phyloP scores from a whole-genome alignment of 1,284 basidiomycete species.

The Ganoderma leucocontextum region DNA sequence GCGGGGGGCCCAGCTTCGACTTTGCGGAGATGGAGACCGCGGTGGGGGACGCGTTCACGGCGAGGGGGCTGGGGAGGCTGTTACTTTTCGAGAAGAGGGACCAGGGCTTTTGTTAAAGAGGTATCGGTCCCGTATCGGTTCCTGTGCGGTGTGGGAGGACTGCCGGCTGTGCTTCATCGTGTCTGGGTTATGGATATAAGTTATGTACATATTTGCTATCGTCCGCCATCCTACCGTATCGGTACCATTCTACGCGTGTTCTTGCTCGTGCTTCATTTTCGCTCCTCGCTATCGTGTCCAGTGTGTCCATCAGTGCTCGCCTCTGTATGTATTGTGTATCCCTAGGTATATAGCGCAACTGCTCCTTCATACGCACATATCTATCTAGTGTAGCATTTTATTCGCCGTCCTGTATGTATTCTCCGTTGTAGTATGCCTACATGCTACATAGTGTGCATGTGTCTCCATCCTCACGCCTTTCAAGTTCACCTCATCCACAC shows the following conservation, averaged over 20 bases:
- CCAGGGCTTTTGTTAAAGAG: neutral
- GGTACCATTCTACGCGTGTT: neutral
- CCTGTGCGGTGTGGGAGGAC: neutral
- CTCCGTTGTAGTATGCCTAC: neutral
- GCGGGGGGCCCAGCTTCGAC: conserved; percentile 14
- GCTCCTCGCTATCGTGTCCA: conserved; percentile 1
- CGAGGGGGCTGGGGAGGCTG: conserved; percentile 24
- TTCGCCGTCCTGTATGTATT: neutral
- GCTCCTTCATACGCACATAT: conserved; percentile 1
- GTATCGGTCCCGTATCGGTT: neutral
- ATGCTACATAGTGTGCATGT: neutral
- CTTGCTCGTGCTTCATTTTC: neutral
- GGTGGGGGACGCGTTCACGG: conserved; percentile 22
- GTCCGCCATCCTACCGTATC: neutral
- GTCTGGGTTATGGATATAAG: neutral
- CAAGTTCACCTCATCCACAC: neutral
- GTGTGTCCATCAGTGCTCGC: neutral
- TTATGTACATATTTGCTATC: conserved; percentile 11
- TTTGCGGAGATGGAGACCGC: conserved; percentile 26
- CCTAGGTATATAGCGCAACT: conserved; percentile 9
- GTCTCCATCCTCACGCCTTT: neutral
- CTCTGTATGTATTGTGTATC: conserved; percentile 10
- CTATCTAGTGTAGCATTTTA: conserved; percentile 10
- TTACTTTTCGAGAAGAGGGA: conserved; percentile 13
- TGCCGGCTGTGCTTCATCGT: conserved; percentile 1